Base-by-base conservation (phyloP, 2,329 filamentous ascomycete species). In the Colletotrichum cordylinicola region DNA sequence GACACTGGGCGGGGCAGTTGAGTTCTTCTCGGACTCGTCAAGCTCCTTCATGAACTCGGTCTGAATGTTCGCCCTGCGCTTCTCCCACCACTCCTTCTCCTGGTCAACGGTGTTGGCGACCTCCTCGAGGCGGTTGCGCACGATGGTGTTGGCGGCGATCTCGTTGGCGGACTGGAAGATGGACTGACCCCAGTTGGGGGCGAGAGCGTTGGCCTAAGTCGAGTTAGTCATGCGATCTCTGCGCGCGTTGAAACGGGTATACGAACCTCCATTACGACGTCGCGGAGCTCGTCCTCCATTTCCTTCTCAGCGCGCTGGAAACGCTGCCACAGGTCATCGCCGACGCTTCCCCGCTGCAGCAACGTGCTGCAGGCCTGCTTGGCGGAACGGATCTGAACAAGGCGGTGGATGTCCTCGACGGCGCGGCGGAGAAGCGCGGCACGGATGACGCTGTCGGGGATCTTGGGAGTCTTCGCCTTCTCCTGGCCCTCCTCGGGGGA, bases 141-240 rank as follows among this genome's bases (percentile, higher is more conserved):
- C 90, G 62, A 93, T 87, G 56, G 91, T 91, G 86, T 98, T 98
- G 82, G 95, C 94, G 75, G 94, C 93, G 86, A 99, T 98, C 86
- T 99, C 97, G 85, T 98, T 98, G 71, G 97, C 97, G 61, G 95
- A 96, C 85, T 99, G 97, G 91, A 99, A 99, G 84, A 99, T 98
- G 72, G 91, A 92, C 83, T 97, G 93, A 77, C 97, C 97, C 97
- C 97, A 99, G 84, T 94, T 93, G 65, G 95, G 93, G 2, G 92
- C 90, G 78, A 98, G 94, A 24, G 94, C 96, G 83, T 98, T 98
- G 81, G 98, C 97, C 95, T 98, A 79, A 56, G 21, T 70, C 24
- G 21, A 52, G 21, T 75, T 67, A 69, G 60, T 70, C 16, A 70
- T 70, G 24, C 4, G 13, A 31, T 8, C 8, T 21, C 13, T 33